These are phyloP conservation scores for Cryptococcus wingfieldii DNA, from an alignment of 1,284 basidiomycete genomes.

Conservation along the genomic window DNA sequence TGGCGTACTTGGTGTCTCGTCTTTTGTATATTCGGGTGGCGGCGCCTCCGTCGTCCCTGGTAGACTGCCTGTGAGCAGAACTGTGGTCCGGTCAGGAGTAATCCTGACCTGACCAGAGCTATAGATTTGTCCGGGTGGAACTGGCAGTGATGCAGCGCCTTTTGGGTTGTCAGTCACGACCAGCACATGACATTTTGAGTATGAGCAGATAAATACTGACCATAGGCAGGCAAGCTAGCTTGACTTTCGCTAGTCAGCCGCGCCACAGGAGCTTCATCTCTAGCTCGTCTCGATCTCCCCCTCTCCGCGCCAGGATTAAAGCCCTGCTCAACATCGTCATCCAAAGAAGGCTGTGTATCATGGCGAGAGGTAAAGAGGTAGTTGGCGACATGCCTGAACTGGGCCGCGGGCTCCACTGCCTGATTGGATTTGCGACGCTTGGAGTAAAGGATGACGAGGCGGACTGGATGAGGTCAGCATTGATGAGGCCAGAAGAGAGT, in stretches of 20 bases:
- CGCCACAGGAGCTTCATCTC: conserved; percentile 1
- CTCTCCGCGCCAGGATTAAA: too few relatives aligned
- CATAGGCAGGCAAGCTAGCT: conserved; percentile 16
- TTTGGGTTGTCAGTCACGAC: background rate
- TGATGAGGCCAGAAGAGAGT: background rate
- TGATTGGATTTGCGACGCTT: conserved; percentile 1
- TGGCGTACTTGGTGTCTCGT: background rate
- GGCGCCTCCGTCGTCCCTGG: background rate
- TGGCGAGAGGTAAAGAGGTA: too few relatives aligned
- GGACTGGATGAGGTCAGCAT: conserved; percentile 1
- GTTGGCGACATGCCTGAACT: background rate
- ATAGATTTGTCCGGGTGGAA: conserved; percentile 6
- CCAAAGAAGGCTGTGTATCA: too few relatives aligned
- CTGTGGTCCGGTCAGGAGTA: background rate
- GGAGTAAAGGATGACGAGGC: background rate
- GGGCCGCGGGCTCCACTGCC: background rate
- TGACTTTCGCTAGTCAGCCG: conserved; percentile 6
- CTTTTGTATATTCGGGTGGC: conserved; percentile 7
- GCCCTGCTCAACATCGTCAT: too few relatives aligned
- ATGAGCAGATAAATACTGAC: conserved; percentile 2
- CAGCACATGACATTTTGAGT: too few relatives aligned
- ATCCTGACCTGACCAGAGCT: conserved; percentile 3
- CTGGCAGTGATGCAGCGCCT: conserved; percentile 11
- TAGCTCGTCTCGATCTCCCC: too few relatives aligned
- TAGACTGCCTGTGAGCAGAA: background rate